phyloP scores from a whole-genome alignment of 2,329 filamentous ascomycete species.

The Pseudocercospora fijiensis region DNA sequence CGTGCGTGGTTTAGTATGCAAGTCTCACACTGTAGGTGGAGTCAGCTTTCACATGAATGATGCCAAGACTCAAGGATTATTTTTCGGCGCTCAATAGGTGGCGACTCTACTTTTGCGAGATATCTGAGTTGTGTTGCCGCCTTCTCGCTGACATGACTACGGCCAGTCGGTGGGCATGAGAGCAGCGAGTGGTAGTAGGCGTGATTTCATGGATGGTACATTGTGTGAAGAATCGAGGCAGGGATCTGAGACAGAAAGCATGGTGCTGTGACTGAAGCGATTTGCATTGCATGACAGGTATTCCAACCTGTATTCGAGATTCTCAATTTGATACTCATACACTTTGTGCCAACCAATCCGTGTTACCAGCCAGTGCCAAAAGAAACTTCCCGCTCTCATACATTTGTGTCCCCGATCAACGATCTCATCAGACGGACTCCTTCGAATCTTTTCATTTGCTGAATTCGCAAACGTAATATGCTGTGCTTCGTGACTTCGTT shows the following conservation, averaged over 20 bases:
- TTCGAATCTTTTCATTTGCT: not conserved
- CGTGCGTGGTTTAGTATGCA: too few species aligned
- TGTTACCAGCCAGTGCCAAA: slow-evolving; percentile 4
- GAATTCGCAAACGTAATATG: not conserved
- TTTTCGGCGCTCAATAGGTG: too few species aligned
- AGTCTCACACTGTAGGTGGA: too few species aligned
- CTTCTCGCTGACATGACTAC: too few species aligned
- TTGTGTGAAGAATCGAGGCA: too few species aligned
- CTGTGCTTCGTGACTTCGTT: slow-evolving; percentile 5
- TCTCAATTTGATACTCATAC: slow-evolving; percentile 9
- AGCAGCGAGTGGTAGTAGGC: too few species aligned
- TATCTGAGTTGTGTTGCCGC: too few species aligned
- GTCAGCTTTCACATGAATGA: not conserved
- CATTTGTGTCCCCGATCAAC: not conserved
- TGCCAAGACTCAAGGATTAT: not conserved
- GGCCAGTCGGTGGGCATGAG: too few species aligned
- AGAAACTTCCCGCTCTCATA: not conserved
- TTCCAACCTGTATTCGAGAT: not conserved
- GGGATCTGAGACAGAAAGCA: too few species aligned
- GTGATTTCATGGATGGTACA: too few species aligned
- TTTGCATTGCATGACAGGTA: not conserved
- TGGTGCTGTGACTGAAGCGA: too few species aligned
- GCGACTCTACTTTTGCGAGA: too few species aligned
- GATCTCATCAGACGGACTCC: not conserved
- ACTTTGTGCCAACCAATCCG: not conserved